Percentiles rank a stretch among this genome's conserved stretches.
phyloP scores from a whole-genome alignment of 257 asterid species.

The Nicotiana obtusifolia region DNA sequence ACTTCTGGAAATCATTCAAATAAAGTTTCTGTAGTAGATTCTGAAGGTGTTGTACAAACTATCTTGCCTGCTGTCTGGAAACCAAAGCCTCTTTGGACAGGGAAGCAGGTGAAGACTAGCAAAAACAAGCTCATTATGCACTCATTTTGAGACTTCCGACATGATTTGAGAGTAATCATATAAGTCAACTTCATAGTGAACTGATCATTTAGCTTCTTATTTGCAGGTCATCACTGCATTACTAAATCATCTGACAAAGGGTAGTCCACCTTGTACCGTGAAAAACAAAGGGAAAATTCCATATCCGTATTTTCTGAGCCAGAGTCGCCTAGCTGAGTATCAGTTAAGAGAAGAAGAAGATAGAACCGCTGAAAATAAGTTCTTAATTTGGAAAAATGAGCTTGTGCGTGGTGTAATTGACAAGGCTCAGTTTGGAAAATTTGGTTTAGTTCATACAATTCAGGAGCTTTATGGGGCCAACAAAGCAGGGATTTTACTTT shows the following conservation, averaged over 20 bases:
- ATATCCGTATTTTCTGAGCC: conserved; percentile 51
- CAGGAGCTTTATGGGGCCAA: conserved; percentile 94
- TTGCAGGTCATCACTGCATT: conserved; percentile 84
- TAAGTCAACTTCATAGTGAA: neutral
- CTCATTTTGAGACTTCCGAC: conserved; percentile 6
- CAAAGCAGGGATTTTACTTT: conserved; percentile 85
- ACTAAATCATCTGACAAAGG: conserved; percentile 75
- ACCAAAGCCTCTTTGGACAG: conserved; percentile 98
- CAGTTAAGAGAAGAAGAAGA: conserved; percentile 30
- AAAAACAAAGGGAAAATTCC: conserved; percentile 79
- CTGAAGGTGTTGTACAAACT: conserved; percentile 53
- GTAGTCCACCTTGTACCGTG: conserved; percentile 73
- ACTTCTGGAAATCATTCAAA: conserved; percentile 28
- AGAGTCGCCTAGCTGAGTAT: conserved; percentile 17
- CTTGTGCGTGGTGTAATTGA: conserved; percentile 92
- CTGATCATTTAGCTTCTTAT: neutral
- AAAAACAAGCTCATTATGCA: neutral
- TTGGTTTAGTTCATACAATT: conserved; percentile 90
- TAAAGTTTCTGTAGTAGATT: conserved; percentile 52
- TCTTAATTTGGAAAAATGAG: conserved; percentile 89
- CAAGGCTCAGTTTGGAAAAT: conserved; percentile 97
- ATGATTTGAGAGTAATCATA: conserved; percentile 1
- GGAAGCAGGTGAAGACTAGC: conserved; percentile 70
- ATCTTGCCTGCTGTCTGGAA: conserved; percentile 83
- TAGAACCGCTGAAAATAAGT: conserved; percentile 68